Evolutionary conservation across 345 rosid species (phyloP).

Genomic region (Rubroshorea leprosula): DNA sequence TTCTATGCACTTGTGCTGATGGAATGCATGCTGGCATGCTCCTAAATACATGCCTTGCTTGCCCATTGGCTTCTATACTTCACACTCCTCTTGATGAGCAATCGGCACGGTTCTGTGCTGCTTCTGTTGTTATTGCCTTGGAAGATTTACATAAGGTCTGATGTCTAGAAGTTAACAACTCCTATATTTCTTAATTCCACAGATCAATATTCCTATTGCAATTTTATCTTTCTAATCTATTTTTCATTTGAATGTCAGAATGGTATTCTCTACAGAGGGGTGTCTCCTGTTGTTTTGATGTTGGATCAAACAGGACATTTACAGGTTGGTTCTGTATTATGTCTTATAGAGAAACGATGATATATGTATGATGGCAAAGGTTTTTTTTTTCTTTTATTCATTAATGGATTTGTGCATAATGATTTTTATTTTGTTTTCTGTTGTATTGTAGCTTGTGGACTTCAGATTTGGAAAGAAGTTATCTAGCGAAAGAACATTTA

Average conservation of each 20-base stretch:
- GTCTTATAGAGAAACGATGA: neutral
- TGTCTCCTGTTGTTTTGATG: constrained; percentile 79
- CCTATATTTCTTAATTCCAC: constrained; percentile 3
- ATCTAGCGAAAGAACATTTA: constrained; percentile 65
- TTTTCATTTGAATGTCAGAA: constrained; percentile 47
- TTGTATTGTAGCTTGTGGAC: constrained; percentile 57
- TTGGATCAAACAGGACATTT: constrained; percentile 73
- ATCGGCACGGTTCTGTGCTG: constrained; percentile 68
- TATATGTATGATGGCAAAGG: constrained; percentile 4
- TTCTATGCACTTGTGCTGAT: constrained; percentile 69
- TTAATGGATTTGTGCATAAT: no score
- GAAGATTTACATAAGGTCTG: constrained; percentile 75
- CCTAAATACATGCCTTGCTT: constrained; percentile 63
- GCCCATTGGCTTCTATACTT: constrained; percentile 78
- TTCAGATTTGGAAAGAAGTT: constrained; percentile 80
- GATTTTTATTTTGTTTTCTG: constrained; percentile 6
- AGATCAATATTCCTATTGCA: neutral
- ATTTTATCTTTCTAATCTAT: constrained; percentile 7
- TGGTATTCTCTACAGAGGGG: constrained; percentile 76
- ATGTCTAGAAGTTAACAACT: constrained; percentile 7
- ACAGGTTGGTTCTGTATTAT: constrained; percentile 47
- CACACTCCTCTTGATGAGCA: constrained; percentile 66
- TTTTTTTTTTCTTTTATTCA: neutral
- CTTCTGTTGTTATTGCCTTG: constrained; percentile 64
- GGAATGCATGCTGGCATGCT: constrained; percentile 59